Conservation (phyloP, 1,139 yeast species). For the Sugiyamaella neomexicana region DNA sequence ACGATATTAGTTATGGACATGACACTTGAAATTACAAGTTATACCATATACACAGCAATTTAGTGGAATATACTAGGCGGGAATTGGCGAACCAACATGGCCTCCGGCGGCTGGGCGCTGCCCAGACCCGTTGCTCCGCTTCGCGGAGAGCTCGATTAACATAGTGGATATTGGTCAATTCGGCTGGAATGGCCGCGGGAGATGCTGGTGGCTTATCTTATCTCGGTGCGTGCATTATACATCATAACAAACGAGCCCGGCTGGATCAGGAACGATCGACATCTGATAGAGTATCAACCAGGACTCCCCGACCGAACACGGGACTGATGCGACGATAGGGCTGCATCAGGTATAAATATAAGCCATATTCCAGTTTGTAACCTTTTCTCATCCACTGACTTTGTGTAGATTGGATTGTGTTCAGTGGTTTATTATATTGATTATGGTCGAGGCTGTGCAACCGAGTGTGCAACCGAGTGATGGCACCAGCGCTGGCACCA, state of each 20-base stretch:
- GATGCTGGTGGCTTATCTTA: conserved; percentile 10
- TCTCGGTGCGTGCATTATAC: background rate
- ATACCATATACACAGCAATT: too few species aligned
- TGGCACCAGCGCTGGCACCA: background rate
- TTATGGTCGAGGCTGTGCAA: conserved; percentile 9
- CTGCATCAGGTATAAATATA: background rate
- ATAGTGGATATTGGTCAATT: too few species aligned
- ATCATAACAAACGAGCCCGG: conserved; percentile 4
- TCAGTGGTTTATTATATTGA: background rate
- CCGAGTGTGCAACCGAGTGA: background rate
- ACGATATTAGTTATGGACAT: too few species aligned
- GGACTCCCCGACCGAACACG: background rate
- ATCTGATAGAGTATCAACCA: background rate
- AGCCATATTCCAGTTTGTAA: background rate
- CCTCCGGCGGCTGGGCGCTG: too few species aligned
- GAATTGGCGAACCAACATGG: too few species aligned
- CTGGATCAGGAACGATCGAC: background rate
- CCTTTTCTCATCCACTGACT: too few species aligned
- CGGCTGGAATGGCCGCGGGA: conserved; percentile 5
- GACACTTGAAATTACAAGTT: too few species aligned
- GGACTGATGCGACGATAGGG: background rate
- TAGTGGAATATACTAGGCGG: too few species aligned
- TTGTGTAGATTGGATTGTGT: too few species aligned
- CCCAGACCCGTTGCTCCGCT: too few species aligned
- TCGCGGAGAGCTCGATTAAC: too few species aligned